phyloP scores from a whole-genome alignment of 1,284 basidiomycete genomes.

The Naganishia sp. region DNA sequence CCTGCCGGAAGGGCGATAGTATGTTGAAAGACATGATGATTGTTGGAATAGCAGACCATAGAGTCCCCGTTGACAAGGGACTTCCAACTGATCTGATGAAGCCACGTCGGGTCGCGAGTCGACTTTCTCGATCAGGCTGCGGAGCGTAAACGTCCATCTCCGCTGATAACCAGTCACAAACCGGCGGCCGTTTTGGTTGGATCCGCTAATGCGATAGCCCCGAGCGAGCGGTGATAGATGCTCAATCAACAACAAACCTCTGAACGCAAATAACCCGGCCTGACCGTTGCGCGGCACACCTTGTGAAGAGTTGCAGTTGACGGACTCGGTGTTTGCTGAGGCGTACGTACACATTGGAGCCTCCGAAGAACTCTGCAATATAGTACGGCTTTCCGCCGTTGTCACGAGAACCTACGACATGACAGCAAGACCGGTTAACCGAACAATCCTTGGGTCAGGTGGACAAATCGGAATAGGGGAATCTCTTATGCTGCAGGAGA shows the following conservation, averaged over 20 bases:
- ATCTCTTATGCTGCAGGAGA: constrained; percentile 23
- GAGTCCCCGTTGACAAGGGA: too few species aligned
- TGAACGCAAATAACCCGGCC: constrained; percentile 8
- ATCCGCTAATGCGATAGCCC: constrained; percentile 6
- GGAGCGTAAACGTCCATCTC: not conserved
- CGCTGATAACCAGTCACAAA: not conserved
- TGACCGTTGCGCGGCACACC: too few species aligned
- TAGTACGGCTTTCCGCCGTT: not conserved
- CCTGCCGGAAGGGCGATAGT: constrained; percentile 2
- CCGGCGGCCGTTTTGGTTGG: not conserved
- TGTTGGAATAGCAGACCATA: too few species aligned
- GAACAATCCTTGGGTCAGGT: constrained; percentile 6
- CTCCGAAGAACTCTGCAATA: not conserved
- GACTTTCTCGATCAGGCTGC: too few species aligned
- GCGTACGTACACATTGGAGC: too few species aligned
- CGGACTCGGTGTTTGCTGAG: too few species aligned
- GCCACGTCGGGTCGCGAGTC: too few species aligned
- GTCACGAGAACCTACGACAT: not conserved
- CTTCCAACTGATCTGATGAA: too few species aligned
- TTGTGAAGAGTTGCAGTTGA: too few species aligned
- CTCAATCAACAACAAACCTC: constrained; percentile 26
- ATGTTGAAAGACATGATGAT: constrained; percentile 15
- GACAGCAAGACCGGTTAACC: constrained; percentile 25
- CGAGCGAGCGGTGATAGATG: not conserved
- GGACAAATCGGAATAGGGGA: constrained; percentile 19